These are phyloP conservation scores for Carex parvula DNA, from an alignment of 176 grass and related monocot genomes.

Conservation along the genomic window DNA sequence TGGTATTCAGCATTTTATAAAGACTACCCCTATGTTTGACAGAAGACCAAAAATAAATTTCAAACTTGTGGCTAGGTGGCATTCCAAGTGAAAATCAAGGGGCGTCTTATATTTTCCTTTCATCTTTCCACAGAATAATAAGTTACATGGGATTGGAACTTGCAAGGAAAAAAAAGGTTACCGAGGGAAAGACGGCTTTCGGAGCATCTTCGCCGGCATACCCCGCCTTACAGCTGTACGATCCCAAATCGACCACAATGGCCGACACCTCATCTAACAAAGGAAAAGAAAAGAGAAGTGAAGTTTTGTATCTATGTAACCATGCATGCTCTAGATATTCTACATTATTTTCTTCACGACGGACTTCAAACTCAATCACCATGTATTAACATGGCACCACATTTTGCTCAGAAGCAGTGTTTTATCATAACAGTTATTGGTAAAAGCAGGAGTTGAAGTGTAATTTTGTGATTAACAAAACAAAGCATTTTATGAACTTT, in stretches of 20 bases:
- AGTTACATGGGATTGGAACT: neutral
- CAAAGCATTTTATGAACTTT: neutral
- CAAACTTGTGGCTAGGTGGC: neutral
- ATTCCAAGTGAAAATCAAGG: neutral
- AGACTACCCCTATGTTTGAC: neutral
- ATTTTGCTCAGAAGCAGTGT: neutral
- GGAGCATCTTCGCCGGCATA: slow-evolving; percentile 96
- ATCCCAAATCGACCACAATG: slow-evolving; percentile 93
- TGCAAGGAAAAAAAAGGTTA: slow-evolving; percentile 28
- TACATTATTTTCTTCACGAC: neutral
- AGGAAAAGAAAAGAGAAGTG: neutral
- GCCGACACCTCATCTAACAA: slow-evolving; percentile 88
- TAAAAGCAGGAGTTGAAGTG: neutral
- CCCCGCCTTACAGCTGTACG: slow-evolving; percentile 96
- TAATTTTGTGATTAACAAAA: neutral
- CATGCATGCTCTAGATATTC: neutral
- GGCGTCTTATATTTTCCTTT: neutral
- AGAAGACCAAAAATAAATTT: neutral
- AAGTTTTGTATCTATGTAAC: neutral
- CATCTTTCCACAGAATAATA: neutral
- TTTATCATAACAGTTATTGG: neutral
- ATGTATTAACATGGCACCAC: neutral
- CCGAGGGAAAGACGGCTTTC: slow-evolving; percentile 93
- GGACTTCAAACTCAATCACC: neutral
- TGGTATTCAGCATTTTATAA: neutral